Evolutionary conservation across 495 filamentous ascomycete species (phyloP).

Genomic region (Penicillium soppii): DNA sequence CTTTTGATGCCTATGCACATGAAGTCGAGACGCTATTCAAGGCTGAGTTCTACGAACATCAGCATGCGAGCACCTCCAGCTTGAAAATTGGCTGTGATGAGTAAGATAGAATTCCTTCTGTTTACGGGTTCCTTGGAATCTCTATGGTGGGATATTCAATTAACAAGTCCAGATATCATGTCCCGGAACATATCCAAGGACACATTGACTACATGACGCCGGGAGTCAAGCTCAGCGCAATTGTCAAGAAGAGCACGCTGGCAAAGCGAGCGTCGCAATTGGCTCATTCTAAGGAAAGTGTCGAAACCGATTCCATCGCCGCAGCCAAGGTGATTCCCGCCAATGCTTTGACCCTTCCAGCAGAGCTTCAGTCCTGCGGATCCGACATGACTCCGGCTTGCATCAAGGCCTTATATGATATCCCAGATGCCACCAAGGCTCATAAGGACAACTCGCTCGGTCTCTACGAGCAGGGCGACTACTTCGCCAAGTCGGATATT

Average conservation of each 20-base stretch:
- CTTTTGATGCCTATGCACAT: slow-evolving; percentile 53
- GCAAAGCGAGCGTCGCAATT: slow-evolving; percentile 23
- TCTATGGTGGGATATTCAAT: not conserved
- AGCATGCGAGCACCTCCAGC: slow-evolving; percentile 42
- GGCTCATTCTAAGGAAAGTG: slow-evolving; percentile 9
- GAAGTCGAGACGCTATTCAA: slow-evolving; percentile 58
- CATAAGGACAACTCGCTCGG: slow-evolving; percentile 50
- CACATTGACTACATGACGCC: slow-evolving; percentile 63
- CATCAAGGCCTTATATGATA: slow-evolving; percentile 52
- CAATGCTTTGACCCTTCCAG: slow-evolving; percentile 15
- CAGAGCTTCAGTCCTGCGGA: slow-evolving; percentile 36
- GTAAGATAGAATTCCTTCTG: slow-evolving; percentile 17
- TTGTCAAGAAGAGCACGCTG: slow-evolving; percentile 24
- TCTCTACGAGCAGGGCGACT: slow-evolving; percentile 50
- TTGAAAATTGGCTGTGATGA: slow-evolving; percentile 50
- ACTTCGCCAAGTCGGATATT: slow-evolving; percentile 55
- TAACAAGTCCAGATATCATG: slow-evolving; percentile 44
- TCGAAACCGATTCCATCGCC: not conserved
- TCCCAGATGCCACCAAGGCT: slow-evolving; percentile 39
- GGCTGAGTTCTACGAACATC: slow-evolving; percentile 59
- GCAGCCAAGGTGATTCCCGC: slow-evolving; percentile 7
- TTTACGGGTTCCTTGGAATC: not conserved
- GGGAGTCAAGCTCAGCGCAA: slow-evolving; percentile 46
- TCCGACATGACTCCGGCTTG: slow-evolving; percentile 53
- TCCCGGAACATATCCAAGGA: slow-evolving; percentile 47